A percentile compares a stretch with the other conserved stretches of the same genome.
Evolutionary conservation across 177 flowering plant genomes (phyloP).

Genomic region (Vitis hybrid): DNA sequence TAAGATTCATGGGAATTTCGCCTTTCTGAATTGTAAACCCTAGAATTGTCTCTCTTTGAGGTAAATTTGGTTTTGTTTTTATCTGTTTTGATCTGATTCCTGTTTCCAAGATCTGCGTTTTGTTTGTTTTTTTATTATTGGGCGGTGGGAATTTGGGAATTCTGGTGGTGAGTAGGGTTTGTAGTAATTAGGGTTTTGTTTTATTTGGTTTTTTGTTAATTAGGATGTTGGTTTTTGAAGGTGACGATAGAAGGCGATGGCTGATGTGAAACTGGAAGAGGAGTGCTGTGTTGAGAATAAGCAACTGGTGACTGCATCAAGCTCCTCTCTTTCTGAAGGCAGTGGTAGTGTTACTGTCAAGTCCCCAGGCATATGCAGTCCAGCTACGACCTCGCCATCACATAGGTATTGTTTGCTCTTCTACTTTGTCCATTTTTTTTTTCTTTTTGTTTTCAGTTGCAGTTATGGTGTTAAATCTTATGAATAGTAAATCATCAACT

Average conservation of each 20-base stretch:
- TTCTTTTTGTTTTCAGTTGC: background rate
- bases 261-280: slow-evolving; percentile 39
- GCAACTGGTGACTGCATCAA: slow-evolving; percentile 64
- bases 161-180: slow-evolving; percentile 16
- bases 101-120: slow-evolving; percentile 37
- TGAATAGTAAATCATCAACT: background rate
- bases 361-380: slow-evolving; percentile 67
- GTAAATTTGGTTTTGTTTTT: background rate
- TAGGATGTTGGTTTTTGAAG: slow-evolving; percentile 37
- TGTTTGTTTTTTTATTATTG: slow-evolving; percentile 10
- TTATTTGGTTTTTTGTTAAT: slow-evolving; percentile 11
- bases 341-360: slow-evolving; percentile 46
- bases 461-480: background rate
- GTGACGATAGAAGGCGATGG: slow-evolving; percentile 46
- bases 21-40: slow-evolving; percentile 13
- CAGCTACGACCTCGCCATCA: slow-evolving; percentile 55
- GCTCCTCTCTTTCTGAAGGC: slow-evolving; percentile 77
- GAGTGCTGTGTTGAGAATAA: slow-evolving; percentile 71
- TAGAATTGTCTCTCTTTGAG: slow-evolving; percentile 13
- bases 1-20: slow-evolving; percentile 6
- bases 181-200: slow-evolving; percentile 8
- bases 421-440: background rate
- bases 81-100: slow-evolving; percentile 27
- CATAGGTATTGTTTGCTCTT: slow-evolving; percentile 47
- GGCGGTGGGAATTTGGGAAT: slow-evolving; percentile 12